Conservation (phyloP, 257 asterid genomes). For the Oldenlandia corymbosa region DNA sequence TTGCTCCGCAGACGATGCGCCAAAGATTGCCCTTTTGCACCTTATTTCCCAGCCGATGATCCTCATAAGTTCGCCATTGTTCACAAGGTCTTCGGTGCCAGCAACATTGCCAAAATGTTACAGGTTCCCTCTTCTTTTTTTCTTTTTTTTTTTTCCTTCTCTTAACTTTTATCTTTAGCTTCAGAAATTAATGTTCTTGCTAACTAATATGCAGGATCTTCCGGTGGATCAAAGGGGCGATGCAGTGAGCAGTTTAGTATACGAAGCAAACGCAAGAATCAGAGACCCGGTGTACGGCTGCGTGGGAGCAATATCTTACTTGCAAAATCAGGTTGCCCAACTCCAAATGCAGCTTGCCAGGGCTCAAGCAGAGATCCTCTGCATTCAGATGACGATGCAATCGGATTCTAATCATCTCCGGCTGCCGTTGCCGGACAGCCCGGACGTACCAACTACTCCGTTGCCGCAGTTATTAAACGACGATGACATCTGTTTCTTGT, state of each 20-base stretch:
- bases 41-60: conserved; percentile 11
- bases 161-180: too few relatives aligned
- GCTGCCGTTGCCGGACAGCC: neutral
- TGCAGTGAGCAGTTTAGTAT: conserved; percentile 15
- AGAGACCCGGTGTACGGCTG: conserved; percentile 16
- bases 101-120: conserved; percentile 14
- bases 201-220: conserved; percentile 14
- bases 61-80: conserved; percentile 14
- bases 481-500: neutral
- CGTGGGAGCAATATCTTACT: conserved; percentile 13
- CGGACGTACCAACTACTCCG: neutral
- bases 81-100: conserved; percentile 18
- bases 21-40: conserved; percentile 12
- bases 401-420: neutral
- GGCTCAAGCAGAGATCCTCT: conserved; percentile 11
- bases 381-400: conserved; percentile 7
- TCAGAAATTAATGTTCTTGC: neutral
- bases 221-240: conserved; percentile 12
- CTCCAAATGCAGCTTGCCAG: conserved; percentile 17
- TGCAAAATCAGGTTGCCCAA: conserved; percentile 14
- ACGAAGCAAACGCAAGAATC: conserved; percentile 14
- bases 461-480: neutral
- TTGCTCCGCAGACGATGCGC: conserved; percentile 8
- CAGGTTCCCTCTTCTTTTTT: neutral
- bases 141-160: neutral